These are phyloP conservation scores for Boletus reticulatus DNA, from an alignment of 768 basidiomycete genomes.

Conservation along the genomic window DNA sequence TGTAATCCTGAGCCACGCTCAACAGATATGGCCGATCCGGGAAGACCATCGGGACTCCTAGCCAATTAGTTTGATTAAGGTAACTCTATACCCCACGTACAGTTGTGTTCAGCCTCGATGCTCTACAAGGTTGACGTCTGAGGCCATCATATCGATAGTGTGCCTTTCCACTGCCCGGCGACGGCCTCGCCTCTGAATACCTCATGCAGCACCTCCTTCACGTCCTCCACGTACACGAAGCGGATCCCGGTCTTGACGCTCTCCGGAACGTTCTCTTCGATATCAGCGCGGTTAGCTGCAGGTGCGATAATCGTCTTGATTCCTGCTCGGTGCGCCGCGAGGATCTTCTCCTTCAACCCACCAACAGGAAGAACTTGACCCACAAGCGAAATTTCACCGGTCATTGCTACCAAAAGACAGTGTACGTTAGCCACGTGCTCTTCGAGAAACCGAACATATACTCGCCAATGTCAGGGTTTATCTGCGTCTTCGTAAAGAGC, in stretches of 20 bases:
- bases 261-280: conserved; percentile 95
- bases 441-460: conserved; percentile 1
- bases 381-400: conserved; percentile 94
- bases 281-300: conserved; percentile 86
- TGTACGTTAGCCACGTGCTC: not conserved
- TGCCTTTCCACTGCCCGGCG: conserved; percentile 67
- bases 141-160: conserved; percentile 32
- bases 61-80: not conserved
- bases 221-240: conserved; percentile 94
- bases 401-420: conserved; percentile 68
- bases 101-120: not conserved
- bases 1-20: not conserved
- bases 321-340: conserved; percentile 94
- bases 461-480: conserved; percentile 87
- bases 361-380: conserved; percentile 97
- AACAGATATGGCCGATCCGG: not conserved
- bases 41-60: not conserved
- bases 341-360: conserved; percentile 93
- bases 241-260: conserved; percentile 94
- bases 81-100: not conserved
- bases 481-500: conserved; percentile 80
- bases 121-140: not conserved
- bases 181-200: conserved; percentile 70
- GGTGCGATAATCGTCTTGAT: conserved; percentile 91
- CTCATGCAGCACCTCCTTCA: conserved; percentile 84